These are phyloP conservation scores for Rehmannia glutinosa DNA, from an alignment of 257 asterid species.

Conservation along the genomic window DNA sequence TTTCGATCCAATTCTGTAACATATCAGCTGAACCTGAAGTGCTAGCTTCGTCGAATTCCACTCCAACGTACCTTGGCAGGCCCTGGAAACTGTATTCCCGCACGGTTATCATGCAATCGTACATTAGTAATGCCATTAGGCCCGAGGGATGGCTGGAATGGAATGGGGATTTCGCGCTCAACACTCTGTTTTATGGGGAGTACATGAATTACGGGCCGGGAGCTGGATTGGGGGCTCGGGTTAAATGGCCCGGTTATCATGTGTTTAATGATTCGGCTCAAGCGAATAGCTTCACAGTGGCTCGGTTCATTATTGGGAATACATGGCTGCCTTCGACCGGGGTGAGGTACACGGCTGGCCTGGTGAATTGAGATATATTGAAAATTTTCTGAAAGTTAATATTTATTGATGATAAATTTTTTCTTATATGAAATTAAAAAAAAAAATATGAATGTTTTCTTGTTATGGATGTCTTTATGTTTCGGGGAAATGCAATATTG, in stretches of 20 bases:
- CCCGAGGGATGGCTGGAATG: constrained; percentile 54
- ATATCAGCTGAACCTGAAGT: constrained; percentile 28
- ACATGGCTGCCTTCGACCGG: constrained; percentile 45
- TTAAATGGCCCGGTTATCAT: constrained; percentile 50
- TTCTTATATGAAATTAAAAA: too few species aligned
- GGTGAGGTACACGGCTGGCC: constrained; percentile 33
- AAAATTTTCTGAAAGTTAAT: too few species aligned
- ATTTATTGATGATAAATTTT: neutral
- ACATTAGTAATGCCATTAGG: constrained; percentile 29
- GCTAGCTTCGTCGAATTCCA: constrained; percentile 17
- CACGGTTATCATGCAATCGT: constrained; percentile 45
- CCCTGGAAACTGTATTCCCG: too few species aligned
- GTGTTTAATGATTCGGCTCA: constrained; percentile 23
- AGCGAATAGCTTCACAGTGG: constrained; percentile 37
- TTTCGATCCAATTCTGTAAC: too few species aligned
- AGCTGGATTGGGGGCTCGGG: constrained; percentile 38
- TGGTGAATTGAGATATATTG: neutral
- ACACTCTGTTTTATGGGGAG: constrained; percentile 42
- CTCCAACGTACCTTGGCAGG: constrained; percentile 44
- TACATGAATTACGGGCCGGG: constrained; percentile 51
- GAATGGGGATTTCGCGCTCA: constrained; percentile 33
- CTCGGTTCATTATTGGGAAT: constrained; percentile 36
- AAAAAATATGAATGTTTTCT: too few species aligned
- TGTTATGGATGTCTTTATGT: too few species aligned
- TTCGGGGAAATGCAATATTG: too few species aligned